Conservation (phyloP, 352 stramenopile genomes). For the Halophytophthora batemanensis region DNA sequence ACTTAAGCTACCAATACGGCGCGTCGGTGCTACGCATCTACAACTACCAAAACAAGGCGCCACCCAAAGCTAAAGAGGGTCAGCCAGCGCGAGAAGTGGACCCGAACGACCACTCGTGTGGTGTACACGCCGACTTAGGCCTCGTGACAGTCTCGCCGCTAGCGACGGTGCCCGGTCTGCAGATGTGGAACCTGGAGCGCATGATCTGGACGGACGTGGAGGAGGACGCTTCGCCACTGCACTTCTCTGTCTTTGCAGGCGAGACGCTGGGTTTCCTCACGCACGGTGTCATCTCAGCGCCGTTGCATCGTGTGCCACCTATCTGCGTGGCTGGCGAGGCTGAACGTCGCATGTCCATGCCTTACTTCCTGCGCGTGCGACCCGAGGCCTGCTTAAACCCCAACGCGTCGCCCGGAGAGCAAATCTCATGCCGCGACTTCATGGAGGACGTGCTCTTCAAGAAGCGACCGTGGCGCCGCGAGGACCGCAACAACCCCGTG, state of each 20-base stretch:
- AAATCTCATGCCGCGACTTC: slow-evolving; percentile 74
- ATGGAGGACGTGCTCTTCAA: slow-evolving; percentile 84
- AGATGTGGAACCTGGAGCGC: slow-evolving; percentile 87
- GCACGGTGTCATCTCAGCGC: slow-evolving; percentile 66
- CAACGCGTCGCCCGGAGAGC: slow-evolving; percentile 21
- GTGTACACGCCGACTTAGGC: slow-evolving; percentile 73
- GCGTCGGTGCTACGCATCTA: slow-evolving; percentile 81
- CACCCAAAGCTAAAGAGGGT: slow-evolving; percentile 1
- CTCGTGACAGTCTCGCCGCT: slow-evolving; percentile 77
- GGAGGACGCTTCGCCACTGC: slow-evolving; percentile 42
- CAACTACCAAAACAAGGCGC: slow-evolving; percentile 80
- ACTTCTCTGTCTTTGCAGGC: slow-evolving; percentile 81
- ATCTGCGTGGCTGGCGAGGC: slow-evolving; percentile 57
- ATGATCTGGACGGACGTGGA: slow-evolving; percentile 83
- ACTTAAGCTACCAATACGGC: slow-evolving; percentile 73
- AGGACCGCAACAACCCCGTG: slow-evolving; percentile 29
- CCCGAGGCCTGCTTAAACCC: slow-evolving; percentile 64
- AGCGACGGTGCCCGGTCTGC: slow-evolving; percentile 66
- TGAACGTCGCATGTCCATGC: slow-evolving; percentile 83
- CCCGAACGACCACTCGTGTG: slow-evolving; percentile 67
- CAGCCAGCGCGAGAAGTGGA: slow-evolving; percentile 14
- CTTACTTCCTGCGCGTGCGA: slow-evolving; percentile 68
- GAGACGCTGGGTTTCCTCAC: slow-evolving; percentile 76
- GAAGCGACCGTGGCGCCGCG: slow-evolving; percentile 69
- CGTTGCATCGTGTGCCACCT: slow-evolving; percentile 73